phyloP scores from a whole-genome alignment of 768 basidiomycete genomes.

The Mycena venus region DNA sequence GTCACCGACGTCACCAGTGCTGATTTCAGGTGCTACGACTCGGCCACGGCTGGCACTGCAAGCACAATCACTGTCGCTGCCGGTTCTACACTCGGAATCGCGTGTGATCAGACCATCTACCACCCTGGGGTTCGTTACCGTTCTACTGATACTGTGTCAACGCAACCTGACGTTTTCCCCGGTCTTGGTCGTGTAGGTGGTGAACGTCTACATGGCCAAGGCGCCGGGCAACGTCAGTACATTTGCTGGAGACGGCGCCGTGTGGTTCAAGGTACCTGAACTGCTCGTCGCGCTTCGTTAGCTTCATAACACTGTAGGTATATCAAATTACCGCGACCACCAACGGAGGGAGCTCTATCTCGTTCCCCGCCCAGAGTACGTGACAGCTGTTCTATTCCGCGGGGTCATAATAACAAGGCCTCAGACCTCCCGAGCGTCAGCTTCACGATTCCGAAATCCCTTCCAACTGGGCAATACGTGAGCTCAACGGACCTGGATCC shows the following conservation, averaged over 20 bases:
- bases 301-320: too few species aligned
- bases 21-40: constrained; percentile 65
- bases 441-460: constrained; percentile 52
- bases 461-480: constrained; percentile 56
- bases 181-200: constrained; percentile 36
- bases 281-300: too few species aligned
- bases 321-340: constrained; percentile 60
- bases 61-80: constrained; percentile 60
- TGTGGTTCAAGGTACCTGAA: constrained; percentile 60
- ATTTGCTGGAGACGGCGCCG: constrained; percentile 59
- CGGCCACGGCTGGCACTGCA: constrained; percentile 53
- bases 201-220: constrained; percentile 61
- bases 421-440: constrained; percentile 45
- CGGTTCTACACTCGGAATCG: constrained; percentile 59
- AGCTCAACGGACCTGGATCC: background rate
- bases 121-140: constrained; percentile 59
- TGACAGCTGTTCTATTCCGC: background rate
- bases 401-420: background rate
- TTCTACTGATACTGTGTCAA: too few species aligned
- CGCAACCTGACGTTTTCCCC: too few species aligned
- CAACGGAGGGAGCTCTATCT: constrained; percentile 60
- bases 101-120: constrained; percentile 57
- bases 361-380: constrained; percentile 60
- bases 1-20: constrained; percentile 61
- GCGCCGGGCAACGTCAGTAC: constrained; percentile 56